These are phyloP conservation scores for Piper betle DNA, from an alignment of 164 flowering plant species.

Conservation along the genomic window DNA sequence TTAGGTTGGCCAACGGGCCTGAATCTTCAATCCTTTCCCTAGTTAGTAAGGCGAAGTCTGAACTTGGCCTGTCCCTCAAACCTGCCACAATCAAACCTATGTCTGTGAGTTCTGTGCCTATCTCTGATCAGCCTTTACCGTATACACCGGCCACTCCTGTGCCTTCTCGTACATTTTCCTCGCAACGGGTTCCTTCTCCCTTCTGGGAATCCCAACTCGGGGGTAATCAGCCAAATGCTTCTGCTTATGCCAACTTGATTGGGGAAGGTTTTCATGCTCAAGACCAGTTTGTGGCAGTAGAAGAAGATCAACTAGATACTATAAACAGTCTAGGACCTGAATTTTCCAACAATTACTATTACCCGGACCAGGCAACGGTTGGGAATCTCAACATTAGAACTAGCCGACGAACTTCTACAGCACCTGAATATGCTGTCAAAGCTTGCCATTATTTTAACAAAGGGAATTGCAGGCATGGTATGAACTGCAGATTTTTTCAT, in stretches of 20 bases:
- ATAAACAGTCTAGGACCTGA: constrained; percentile 11
- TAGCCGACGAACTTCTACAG: constrained; percentile 20
- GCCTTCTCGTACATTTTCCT: constrained; percentile 24
- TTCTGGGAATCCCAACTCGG: constrained; percentile 37
- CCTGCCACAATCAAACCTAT: constrained; percentile 16
- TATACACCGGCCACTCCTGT: constrained; percentile 32
- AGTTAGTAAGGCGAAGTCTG: constrained; percentile 30
- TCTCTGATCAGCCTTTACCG: constrained; percentile 29
- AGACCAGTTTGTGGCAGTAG: constrained; percentile 11
- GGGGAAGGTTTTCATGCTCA: constrained; percentile 27
- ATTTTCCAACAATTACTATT: constrained; percentile 19
- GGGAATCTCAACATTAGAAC: constrained; percentile 17
- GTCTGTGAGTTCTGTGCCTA: constrained; percentile 13
- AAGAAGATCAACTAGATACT: constrained; percentile 40
- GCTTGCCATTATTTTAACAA: constrained; percentile 59
- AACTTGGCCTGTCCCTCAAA: constrained; percentile 22
- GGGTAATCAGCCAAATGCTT: constrained; percentile 17
- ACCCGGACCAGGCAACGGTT: constrained; percentile 26
- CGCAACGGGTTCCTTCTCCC: constrained; percentile 20
- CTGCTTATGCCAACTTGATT: constrained; percentile 13
- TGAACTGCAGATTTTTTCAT: constrained; percentile 63
- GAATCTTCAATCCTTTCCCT: constrained; percentile 32
- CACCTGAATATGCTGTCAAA: constrained; percentile 35
- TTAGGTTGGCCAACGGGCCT: constrained; percentile 51
- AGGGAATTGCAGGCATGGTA: constrained; percentile 82